phyloP scores from a whole-genome alignment of 345 rosid species.

The Combretum micranthum region DNA sequence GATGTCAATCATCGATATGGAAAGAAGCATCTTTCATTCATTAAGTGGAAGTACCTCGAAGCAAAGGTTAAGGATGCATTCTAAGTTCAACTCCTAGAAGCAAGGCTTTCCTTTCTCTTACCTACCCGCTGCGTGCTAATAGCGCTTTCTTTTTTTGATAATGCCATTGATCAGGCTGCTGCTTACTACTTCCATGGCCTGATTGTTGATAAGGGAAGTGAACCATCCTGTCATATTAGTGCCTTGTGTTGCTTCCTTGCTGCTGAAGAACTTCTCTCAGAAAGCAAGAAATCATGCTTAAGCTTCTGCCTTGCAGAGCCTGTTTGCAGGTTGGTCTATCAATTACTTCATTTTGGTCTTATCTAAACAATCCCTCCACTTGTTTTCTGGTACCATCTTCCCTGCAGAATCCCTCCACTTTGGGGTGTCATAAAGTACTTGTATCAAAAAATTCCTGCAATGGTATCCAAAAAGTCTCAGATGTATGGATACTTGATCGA shows the following conservation, averaged over 20 bases:
- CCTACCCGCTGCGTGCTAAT: neutral
- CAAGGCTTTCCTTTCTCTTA: neutral
- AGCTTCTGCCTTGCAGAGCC: slow-evolving; percentile 77
- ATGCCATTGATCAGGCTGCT: slow-evolving; percentile 49
- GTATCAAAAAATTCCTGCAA: slow-evolving; percentile 85
- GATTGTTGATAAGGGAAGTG: slow-evolving; percentile 76
- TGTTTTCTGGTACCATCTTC: neutral
- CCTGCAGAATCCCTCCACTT: slow-evolving; percentile 57
- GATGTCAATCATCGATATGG: slow-evolving; percentile 35
- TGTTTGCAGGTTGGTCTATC: slow-evolving; percentile 53
- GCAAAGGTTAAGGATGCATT: slow-evolving; percentile 49
- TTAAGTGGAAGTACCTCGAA: slow-evolving; percentile 89
- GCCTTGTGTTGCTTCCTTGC: slow-evolving; percentile 89
- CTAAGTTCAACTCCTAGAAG: neutral
- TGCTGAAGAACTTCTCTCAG: slow-evolving; percentile 65
- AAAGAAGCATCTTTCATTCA: slow-evolving; percentile 73
- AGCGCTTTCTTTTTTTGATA: slow-evolving; percentile 4
- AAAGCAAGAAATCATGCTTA: slow-evolving; percentile 84
- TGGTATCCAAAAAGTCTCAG: slow-evolving; percentile 76
- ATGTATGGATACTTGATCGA: slow-evolving; percentile 76
- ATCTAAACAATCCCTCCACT: neutral
- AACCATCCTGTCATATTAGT: slow-evolving; percentile 53
- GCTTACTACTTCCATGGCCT: slow-evolving; percentile 94
- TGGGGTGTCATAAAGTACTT: slow-evolving; percentile 89
- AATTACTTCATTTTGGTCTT: neutral